phyloP scores from a whole-genome alignment of 306 rosid species.

The Rubus parviflorus region DNA sequence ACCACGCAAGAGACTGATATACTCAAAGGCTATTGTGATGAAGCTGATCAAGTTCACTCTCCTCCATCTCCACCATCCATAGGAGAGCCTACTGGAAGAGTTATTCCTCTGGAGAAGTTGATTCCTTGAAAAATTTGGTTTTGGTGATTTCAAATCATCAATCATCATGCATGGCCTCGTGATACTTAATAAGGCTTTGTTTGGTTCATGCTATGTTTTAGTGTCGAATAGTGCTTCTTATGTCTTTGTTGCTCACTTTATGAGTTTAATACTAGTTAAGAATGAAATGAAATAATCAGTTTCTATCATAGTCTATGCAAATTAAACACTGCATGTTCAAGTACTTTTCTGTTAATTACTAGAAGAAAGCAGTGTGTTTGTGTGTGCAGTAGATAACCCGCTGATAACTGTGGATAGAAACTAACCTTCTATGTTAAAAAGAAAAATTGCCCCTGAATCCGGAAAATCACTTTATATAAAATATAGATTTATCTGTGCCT shows the following conservation, averaged over 20 bases:
- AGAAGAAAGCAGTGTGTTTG: not conserved
- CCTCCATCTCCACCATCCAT: conserved; percentile 12
- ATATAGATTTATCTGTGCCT: not conserved
- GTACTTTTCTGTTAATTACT: not conserved
- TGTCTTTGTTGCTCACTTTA: not conserved
- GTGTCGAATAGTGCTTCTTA: not conserved
- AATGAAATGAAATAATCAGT: not conserved
- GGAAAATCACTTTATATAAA: not conserved
- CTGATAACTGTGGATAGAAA: not conserved
- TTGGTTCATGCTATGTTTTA: not conserved
- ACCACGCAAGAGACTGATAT: conserved; percentile 54
- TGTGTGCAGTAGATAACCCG: not conserved
- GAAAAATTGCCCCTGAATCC: not conserved
- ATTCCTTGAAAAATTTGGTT: conserved; percentile 3
- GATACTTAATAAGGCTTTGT: not conserved
- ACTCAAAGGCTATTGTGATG: conserved; percentile 56
- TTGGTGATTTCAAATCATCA: not conserved
- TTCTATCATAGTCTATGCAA: not conserved
- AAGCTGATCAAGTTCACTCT: conserved; percentile 7
- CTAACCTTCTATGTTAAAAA: not conserved
- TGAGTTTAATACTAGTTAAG: not conserved
- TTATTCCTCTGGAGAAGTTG: conserved; percentile 5
- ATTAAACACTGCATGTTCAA: not conserved
- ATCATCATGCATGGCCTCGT: not conserved
- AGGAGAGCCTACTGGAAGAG: not conserved